These are phyloP conservation scores for Aurinia saxatilis DNA, from an alignment of 345 rosid genomes.

Conservation along the genomic window DNA sequence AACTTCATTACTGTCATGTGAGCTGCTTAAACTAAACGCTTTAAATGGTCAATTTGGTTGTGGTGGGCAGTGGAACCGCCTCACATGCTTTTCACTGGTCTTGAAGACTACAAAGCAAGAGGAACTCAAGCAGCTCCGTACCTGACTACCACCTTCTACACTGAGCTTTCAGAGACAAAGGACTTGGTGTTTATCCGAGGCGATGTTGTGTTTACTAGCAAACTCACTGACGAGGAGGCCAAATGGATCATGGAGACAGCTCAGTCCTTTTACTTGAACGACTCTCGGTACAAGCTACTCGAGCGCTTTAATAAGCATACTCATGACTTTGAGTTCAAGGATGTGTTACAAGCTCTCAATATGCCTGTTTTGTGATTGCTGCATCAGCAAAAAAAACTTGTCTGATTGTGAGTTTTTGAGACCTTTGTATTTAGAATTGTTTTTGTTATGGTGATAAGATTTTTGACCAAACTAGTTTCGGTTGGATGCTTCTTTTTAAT, in stretches of 20 bases:
- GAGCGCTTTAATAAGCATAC: slow-evolving; percentile 78
- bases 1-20: not conserved
- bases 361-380: slow-evolving; percentile 57
- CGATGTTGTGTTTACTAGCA: slow-evolving; percentile 82
- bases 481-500: not conserved
- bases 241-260: slow-evolving; percentile 87
- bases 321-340: slow-evolving; percentile 78
- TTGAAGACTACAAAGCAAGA: slow-evolving; percentile 95
- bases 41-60: not conserved
- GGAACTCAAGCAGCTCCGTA: slow-evolving; percentile 96
- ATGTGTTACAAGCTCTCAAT: slow-evolving; percentile 66
- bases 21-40: not conserved
- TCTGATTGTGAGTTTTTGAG: slow-evolving; percentile 3
- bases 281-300: slow-evolving; percentile 64
- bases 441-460: slow-evolving; percentile 10
- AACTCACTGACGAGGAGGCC: slow-evolving; percentile 78
- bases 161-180: slow-evolving; percentile 73
- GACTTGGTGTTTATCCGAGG: slow-evolving; percentile 81
- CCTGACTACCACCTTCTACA: slow-evolving; percentile 57
- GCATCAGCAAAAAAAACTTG: not conserved
- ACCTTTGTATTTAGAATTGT: not conserved
- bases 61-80: slow-evolving; percentile 81
- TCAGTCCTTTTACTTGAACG: slow-evolving; percentile 86
- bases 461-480: not conserved
- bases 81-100: slow-evolving; percentile 83